Conservation (phyloP, 2,329 filamentous ascomycete genomes). For the Cladosporium sp. region DNA sequence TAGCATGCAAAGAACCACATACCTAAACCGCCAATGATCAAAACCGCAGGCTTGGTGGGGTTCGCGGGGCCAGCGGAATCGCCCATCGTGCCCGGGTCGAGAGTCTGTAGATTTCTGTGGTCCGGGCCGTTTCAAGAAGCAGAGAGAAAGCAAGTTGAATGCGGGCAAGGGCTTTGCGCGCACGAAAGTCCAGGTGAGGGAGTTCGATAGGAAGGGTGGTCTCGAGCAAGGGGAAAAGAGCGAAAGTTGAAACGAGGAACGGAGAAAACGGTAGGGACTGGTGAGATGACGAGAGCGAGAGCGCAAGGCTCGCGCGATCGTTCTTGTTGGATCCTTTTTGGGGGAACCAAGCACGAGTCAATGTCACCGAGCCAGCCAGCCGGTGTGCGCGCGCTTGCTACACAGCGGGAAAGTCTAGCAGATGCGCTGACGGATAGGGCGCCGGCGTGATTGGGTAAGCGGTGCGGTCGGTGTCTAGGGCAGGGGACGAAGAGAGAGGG, state of each 20-base stretch:
- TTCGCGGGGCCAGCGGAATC: constrained; percentile 11
- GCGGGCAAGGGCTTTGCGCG: background rate
- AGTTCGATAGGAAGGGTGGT: too few relatives aligned
- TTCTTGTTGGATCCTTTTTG: too few relatives aligned
- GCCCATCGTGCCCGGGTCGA: constrained; percentile 8
- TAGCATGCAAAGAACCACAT: constrained; percentile 19
- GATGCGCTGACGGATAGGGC: background rate
- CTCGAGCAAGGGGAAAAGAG: too few relatives aligned
- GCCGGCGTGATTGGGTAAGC: too few relatives aligned
- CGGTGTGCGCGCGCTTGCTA: constrained; percentile 10
- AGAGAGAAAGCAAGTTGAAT: background rate
- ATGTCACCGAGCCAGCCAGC: constrained; percentile 7
- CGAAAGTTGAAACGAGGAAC: too few relatives aligned
- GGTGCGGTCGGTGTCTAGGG: too few relatives aligned
- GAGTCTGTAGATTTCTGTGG: background rate
- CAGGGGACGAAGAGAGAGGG: too few relatives aligned
- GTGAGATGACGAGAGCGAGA: too few relatives aligned
- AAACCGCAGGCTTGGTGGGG: constrained; percentile 40
- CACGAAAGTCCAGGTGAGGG: background rate
- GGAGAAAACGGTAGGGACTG: constrained; percentile 7
- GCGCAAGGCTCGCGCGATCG: too few relatives aligned
- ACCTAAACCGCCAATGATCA: constrained; percentile 51
- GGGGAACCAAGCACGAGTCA: constrained; percentile 4
- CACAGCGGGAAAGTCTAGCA: constrained; percentile 6
- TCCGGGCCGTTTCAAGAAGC: constrained; percentile 5